Conservation (phyloP, 2,329 filamentous ascomycete species). For the Fusarium liriodendri region DNA sequence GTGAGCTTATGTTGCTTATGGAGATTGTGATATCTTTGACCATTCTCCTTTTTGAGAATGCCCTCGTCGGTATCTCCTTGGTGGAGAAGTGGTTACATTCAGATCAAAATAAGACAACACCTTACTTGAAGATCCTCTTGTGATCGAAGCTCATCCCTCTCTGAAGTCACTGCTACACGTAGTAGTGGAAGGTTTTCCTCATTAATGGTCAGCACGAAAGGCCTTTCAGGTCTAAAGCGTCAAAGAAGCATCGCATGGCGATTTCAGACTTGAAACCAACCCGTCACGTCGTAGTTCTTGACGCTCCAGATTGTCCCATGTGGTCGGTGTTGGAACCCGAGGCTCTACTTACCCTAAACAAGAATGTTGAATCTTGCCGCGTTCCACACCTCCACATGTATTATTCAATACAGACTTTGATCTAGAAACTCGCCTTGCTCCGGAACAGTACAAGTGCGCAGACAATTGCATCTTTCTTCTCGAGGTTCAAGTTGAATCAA, state of each 20-base stretch:
- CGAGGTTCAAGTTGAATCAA: not conserved
- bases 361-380: not conserved
- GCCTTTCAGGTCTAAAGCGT: not conserved
- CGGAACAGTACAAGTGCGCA: not conserved
- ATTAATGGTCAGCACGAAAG: not conserved
- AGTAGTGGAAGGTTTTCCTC: not conserved
- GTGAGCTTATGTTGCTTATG: not conserved
- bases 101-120: not conserved
- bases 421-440: not conserved
- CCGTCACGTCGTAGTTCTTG: not conserved
- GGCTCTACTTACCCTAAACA: not conserved
- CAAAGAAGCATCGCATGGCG: not conserved
- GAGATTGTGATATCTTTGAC: not conserved
- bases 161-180: not conserved
- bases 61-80: not conserved
- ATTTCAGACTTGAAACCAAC: not conserved
- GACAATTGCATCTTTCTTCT: not conserved
- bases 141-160: not conserved
- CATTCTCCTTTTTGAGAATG: not conserved
- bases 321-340: not conserved
- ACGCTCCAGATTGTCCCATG: not conserved
- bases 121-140: not conserved
- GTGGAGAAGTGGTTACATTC: not conserved
- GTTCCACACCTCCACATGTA: not conserved
- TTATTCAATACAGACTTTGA: not conserved